Conservation (phyloP, 164 flowering plant genomes). For the Sextonia rubra region DNA sequence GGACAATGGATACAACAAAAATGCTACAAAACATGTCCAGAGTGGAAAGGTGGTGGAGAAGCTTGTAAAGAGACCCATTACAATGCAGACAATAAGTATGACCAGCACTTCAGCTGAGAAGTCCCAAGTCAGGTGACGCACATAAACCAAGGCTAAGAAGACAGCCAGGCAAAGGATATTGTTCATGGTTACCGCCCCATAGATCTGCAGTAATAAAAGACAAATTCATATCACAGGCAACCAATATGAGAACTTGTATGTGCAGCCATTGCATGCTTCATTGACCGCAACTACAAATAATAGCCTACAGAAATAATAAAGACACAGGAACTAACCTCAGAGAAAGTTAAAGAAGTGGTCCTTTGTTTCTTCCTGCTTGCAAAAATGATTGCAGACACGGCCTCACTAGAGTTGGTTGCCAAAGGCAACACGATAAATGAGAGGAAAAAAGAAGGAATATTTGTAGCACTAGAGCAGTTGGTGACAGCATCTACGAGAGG, state of each 20-base stretch:
- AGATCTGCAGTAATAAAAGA: slow-evolving; percentile 44
- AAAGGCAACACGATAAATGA: slow-evolving; percentile 81
- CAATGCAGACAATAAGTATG: slow-evolving; percentile 48
- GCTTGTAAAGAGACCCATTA: slow-evolving; percentile 69
- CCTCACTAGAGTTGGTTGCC: slow-evolving; percentile 91
- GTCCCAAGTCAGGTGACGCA: slow-evolving; percentile 64
- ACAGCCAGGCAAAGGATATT: slow-evolving; percentile 68
- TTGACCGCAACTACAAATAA: neutral
- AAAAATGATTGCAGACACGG: slow-evolving; percentile 79
- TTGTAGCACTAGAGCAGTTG: slow-evolving; percentile 71
- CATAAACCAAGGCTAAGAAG: slow-evolving; percentile 60
- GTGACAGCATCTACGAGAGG: slow-evolving; percentile 85
- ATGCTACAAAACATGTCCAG: slow-evolving; percentile 65
- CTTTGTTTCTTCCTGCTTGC: slow-evolving; percentile 60
- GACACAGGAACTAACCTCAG: slow-evolving; percentile 55
- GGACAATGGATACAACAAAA: slow-evolving; percentile 60
- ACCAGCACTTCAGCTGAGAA: slow-evolving; percentile 77
- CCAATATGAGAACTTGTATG: neutral
- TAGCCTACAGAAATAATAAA: neutral
- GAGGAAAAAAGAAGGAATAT: slow-evolving; percentile 86
- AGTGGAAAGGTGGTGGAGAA: slow-evolving; percentile 70
- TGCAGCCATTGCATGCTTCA: neutral
- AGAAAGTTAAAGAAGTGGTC: slow-evolving; percentile 78
- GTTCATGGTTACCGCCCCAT: slow-evolving; percentile 74
- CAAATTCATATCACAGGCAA: neutral